Percentiles rank a stretch among this genome's conserved stretches.
Evolutionary conservation across 1,139 yeast genomes (phyloP).

Genomic region (Chernovozyma sophiae-reginae): DNA sequence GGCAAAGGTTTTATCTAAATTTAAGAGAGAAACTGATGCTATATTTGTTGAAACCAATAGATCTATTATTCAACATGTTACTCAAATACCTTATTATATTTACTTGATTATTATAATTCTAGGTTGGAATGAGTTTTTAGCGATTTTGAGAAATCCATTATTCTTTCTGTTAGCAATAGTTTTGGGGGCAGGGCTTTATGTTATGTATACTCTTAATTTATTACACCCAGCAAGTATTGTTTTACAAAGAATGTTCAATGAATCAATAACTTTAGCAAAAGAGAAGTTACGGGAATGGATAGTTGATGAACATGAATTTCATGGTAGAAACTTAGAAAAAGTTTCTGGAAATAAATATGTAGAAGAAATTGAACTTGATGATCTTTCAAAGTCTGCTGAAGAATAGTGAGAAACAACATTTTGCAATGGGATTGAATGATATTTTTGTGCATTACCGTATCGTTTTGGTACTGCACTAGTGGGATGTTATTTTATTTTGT

Average conservation of each 20-base stretch:
- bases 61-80: conserved; percentile 61
- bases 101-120: conserved; percentile 67
- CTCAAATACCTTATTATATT: conserved; percentile 82
- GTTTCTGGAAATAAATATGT: conserved; percentile 10
- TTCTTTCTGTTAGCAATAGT: conserved; percentile 60
- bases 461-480: too few species aligned
- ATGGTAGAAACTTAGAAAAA: conserved; percentile 22
- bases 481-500: too few species aligned
- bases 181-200: conserved; percentile 56
- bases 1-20: conserved; percentile 52
- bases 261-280: conserved; percentile 54
- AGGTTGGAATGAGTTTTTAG: conserved; percentile 97
- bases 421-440: too few species aligned
- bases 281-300: conserved; percentile 52
- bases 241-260: conserved; percentile 52
- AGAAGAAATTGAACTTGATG: conserved; percentile 15
- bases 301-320: conserved; percentile 28
- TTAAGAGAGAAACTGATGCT: conserved; percentile 76
- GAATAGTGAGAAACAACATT: too few species aligned
- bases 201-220: conserved; percentile 66
- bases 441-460: too few species aligned
- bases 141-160: conserved; percentile 78
- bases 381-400: conserved; percentile 5
- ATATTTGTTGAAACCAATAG: conserved; percentile 82
- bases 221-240: conserved; percentile 73